phyloP scores from a whole-genome alignment of 2,329 filamentous ascomycete genomes.

The Alternaria arborescens region DNA sequence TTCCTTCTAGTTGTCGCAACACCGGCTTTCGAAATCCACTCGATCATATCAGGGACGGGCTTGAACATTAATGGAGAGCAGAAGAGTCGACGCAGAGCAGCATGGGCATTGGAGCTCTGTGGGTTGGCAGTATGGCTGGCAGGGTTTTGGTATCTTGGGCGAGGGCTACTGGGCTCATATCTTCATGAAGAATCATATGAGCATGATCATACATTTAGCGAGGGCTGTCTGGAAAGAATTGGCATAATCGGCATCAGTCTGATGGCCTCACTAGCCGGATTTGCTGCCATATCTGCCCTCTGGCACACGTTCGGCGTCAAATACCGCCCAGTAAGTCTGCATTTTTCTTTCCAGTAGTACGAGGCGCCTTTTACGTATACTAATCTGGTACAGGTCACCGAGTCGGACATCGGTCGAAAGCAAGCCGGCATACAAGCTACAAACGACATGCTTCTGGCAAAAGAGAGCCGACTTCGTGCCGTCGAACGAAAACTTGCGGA shows the following conservation, averaged over 20 bases:
- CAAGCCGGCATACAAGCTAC: conserved; percentile 81
- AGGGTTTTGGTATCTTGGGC: conserved; percentile 78
- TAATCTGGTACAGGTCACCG: conserved; percentile 61
- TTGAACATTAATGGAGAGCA: conserved; percentile 69
- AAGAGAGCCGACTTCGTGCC: conserved; percentile 74
- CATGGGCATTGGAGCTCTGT: conserved; percentile 70
- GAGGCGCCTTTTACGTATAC: conserved; percentile 1
- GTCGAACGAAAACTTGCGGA: conserved; percentile 71
- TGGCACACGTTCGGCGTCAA: conserved; percentile 83
- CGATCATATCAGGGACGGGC: conserved; percentile 64
- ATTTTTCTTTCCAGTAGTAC: neutral
- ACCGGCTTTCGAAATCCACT: conserved; percentile 80
- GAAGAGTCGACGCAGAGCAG: conserved; percentile 65
- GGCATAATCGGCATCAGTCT: conserved; percentile 85
- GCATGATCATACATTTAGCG: conserved; percentile 58
- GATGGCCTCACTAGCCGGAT: conserved; percentile 88
- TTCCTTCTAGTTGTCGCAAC: conserved; percentile 77
- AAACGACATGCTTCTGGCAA: conserved; percentile 78
- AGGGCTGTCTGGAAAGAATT: conserved; percentile 70
- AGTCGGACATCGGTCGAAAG: conserved; percentile 78
- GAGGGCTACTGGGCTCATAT: conserved; percentile 65
- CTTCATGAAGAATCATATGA: conserved; percentile 57
- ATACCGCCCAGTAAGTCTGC: conserved; percentile 61
- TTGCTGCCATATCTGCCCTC: conserved; percentile 85
- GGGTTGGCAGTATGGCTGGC: conserved; percentile 75